Base-by-base conservation (phyloP, 2,329 filamentous ascomycete genomes). In the Pestalotiopsis sp. region DNA sequence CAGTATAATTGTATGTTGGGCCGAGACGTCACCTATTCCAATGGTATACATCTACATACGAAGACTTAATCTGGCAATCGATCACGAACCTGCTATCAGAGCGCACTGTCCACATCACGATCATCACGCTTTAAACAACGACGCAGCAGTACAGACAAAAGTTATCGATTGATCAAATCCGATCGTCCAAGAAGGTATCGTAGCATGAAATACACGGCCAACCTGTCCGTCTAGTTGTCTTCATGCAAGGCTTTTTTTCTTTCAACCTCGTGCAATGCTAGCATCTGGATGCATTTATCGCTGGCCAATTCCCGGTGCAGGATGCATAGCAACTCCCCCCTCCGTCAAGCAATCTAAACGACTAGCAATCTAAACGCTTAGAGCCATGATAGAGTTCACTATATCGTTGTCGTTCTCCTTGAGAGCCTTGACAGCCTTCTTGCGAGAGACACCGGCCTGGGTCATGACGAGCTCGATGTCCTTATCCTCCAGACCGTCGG, bases 361-460 rank as follows among this genome's bases (percentile, higher is more conserved):
- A n/a, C 59, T 38, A n/a, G 27, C 27, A 62, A 39, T 41, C 61
- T 86, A 95, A 88, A 94, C 91, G 87, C 92, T 94, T 82, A 99
- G 86, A 76, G 95, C 95, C 96, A 99, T 99, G 87, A 99, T 99
- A 77, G 96, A 98, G 89, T 99, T 99, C 88, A 99, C 96, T 86
- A 99, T 99, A 82, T 99, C 96, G 80, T 98, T 98, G 86, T 98
- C 95, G 82, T 99, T 99, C 88, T 98, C 96, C 88, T 94, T 95
- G 80, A 99, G 89, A 68, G 97, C 96, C 87, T 98, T 99, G 87
- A 99, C 90, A 71, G 96, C 96, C 91, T 98, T 98, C 87, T 97
- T 98, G 83, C 96, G 90, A 77, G 94, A 97, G 78, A 99, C 97
- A 79, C 88, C 96, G 77, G 96, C 96, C 86, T 99, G 95, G 77